phyloP scores from a whole-genome alignment of 2,329 filamentous ascomycete species.

The Myriosclerotinia scirpicola region DNA sequence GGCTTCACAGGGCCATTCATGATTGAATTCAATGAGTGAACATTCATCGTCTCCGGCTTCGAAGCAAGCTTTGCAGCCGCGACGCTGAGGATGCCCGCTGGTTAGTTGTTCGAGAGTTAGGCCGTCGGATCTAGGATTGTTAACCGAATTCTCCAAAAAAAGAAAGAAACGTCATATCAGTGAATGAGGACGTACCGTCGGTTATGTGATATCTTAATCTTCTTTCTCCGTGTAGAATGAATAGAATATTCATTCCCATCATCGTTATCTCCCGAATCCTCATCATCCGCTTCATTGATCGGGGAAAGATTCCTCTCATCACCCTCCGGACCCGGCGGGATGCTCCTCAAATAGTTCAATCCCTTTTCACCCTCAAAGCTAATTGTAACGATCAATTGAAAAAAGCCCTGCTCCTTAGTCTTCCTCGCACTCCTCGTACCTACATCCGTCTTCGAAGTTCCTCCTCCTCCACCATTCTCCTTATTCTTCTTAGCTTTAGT shows the following conservation, averaged over 20 bases:
- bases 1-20: constrained; percentile 34
- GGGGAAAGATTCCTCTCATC: not conserved
- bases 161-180: not conserved
- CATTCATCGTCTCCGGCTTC: constrained; percentile 32
- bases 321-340: constrained; percentile 11
- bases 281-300: constrained; percentile 17
- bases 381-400: constrained; percentile 28
- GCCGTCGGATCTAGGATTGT: constrained; percentile 31
- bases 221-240: not conserved
- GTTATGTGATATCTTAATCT: constrained; percentile 20
- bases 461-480: not conserved
- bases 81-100: constrained; percentile 31
- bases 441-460: not conserved
- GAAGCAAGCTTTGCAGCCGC: constrained; percentile 38
- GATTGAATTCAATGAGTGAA: constrained; percentile 31
- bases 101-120: constrained; percentile 30
- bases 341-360: not conserved
- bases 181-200: not conserved
- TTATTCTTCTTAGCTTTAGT: constrained; percentile 16
- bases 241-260: constrained; percentile 9
- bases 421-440: constrained; percentile 7
- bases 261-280: constrained; percentile 6
- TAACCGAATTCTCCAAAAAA: not conserved
- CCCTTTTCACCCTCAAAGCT: constrained; percentile 2
- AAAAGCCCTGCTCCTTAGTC: constrained; percentile 19